These are phyloP conservation scores for Microsporum canis DNA, from an alignment of 2,329 filamentous ascomycete species.

Conservation along the genomic window DNA sequence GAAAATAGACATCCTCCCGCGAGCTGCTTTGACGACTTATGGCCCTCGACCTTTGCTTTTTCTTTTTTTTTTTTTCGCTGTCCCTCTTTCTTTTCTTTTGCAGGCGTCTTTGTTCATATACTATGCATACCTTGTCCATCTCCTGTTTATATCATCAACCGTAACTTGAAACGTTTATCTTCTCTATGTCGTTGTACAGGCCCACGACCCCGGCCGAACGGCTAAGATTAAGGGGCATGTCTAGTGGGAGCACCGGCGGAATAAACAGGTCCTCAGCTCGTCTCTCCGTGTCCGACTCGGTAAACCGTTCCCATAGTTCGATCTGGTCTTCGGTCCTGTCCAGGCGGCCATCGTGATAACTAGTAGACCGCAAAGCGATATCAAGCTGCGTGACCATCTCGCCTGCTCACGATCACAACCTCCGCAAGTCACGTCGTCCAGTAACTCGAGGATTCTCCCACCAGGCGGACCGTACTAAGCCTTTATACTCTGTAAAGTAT, in stretches of 20 bases:
- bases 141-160: neutral
- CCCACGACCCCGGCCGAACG: neutral
- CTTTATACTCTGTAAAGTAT: no score
- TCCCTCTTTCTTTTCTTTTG: neutral
- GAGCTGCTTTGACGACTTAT: neutral
- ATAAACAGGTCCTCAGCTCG: neutral
- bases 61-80: neutral
- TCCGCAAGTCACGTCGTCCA: no score
- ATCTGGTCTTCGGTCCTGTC: no score
- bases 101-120: neutral
- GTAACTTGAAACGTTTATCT: neutral
- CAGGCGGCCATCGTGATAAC: no score
- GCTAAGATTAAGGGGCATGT: neutral
- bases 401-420: no score
- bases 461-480: no score
- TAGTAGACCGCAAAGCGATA: no score
- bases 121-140: neutral
- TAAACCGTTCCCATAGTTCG: neutral
- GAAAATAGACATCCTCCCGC: neutral
- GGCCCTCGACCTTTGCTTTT: neutral
- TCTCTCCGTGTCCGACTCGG: neutral
- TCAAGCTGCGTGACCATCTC: no score
- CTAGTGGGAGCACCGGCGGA: neutral
- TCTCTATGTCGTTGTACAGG: neutral
- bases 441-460: no score